Conservation (phyloP, 2,329 filamentous ascomycete genomes). For the Cryphonectria parasitica region DNA sequence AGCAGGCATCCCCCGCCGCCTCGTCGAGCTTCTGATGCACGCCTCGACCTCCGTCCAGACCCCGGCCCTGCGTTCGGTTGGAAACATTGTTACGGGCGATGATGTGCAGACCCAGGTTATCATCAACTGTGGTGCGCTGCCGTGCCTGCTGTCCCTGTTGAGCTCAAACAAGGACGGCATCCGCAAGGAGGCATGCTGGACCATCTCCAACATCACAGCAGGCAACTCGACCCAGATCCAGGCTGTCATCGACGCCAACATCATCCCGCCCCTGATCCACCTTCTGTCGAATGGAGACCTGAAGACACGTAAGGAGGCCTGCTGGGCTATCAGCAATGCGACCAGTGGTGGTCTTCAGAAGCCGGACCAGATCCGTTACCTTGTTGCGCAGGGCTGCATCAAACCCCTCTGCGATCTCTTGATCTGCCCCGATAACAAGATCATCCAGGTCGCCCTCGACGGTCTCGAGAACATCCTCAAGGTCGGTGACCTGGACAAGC, state of each 20-base stretch:
- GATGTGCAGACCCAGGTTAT: slow-evolving; percentile 99
- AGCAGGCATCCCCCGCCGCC: slow-evolving; percentile 91
- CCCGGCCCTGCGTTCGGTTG: slow-evolving; percentile 92
- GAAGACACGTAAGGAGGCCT: slow-evolving; percentile 98
- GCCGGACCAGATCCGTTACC: slow-evolving; percentile 96
- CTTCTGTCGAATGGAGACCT: slow-evolving; percentile 95
- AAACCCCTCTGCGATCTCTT: slow-evolving; percentile 95
- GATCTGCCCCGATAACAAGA: slow-evolving; percentile 98
- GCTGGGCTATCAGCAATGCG: slow-evolving; percentile 99
- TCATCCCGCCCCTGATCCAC: slow-evolving; percentile 95
- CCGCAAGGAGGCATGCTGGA: slow-evolving; percentile 99
- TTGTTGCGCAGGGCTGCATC: slow-evolving; percentile 93
- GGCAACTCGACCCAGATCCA: slow-evolving; percentile 98
- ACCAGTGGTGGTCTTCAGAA: slow-evolving; percentile 98
- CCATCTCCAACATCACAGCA: slow-evolving; percentile 97
- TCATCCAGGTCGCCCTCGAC: slow-evolving; percentile 97
- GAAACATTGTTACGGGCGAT: slow-evolving; percentile 98
- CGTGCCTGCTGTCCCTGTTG: slow-evolving; percentile 88
- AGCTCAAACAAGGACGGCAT: slow-evolving; percentile 99
- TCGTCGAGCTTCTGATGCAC: slow-evolving; percentile 97
- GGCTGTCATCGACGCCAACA: slow-evolving; percentile 93
- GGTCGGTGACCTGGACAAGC: slow-evolving; percentile 98
- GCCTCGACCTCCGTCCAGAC: slow-evolving; percentile 98
- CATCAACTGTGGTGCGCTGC: slow-evolving; percentile 95
- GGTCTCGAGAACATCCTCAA: slow-evolving; percentile 99